Evolutionary conservation across 495 filamentous ascomycete species (phyloP).

Genomic region (Opeltia flavorubescens): DNA sequence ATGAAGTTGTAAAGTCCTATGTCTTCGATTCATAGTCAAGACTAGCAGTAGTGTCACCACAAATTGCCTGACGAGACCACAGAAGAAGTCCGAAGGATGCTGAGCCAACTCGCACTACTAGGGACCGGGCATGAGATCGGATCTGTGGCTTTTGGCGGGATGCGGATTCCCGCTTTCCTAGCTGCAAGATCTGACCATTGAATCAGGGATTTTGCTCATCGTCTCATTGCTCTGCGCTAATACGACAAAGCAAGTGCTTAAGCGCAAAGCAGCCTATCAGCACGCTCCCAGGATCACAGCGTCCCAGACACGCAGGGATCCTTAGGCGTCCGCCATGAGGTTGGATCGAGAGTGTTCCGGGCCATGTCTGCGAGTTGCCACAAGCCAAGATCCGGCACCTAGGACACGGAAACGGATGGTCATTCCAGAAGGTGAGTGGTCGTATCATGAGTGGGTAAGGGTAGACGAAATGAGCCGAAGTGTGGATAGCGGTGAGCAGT

Average conservation of each 20-base stretch:
- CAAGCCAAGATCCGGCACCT: background rate
- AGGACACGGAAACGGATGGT: background rate
- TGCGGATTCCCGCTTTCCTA: background rate
- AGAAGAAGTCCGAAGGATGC: background rate
- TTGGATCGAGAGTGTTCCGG: background rate
- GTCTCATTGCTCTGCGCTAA: background rate
- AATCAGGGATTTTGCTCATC: background rate
- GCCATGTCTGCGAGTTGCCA: background rate
- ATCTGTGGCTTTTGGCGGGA: background rate
- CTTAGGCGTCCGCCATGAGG: background rate
- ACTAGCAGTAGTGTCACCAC: background rate
- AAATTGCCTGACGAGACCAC: background rate
- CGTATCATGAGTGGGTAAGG: too few relatives aligned
- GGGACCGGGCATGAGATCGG: background rate
- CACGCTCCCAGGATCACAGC: background rate
- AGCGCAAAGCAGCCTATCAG: conserved; percentile 1
- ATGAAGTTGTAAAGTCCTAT: background rate
- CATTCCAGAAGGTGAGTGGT: background rate
- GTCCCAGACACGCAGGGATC: background rate
- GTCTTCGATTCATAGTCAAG: background rate
- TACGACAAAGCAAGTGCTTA: conserved; percentile 1
- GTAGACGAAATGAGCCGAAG: too few relatives aligned
- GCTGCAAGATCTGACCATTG: background rate
- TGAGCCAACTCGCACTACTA: too few relatives aligned
- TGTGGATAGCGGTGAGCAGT: too few relatives aligned